phyloP scores from a whole-genome alignment of 805 yeast genomes.

The Monosporozyma aerobia region DNA sequence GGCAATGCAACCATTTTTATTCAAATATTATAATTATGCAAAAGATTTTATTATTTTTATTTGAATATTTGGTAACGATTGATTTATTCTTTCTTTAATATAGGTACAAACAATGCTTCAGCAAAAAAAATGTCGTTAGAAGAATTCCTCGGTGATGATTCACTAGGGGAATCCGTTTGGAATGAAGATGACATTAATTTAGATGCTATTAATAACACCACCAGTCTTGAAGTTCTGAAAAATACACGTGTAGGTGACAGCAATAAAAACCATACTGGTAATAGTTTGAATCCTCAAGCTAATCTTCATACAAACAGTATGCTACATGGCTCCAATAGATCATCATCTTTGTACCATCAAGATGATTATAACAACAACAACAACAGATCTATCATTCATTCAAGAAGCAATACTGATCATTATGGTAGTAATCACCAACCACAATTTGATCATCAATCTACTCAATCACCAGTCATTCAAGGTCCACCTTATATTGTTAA shows the following conservation, averaged over 20 bases:
- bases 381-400: background rate
- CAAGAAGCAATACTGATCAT: background rate
- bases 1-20: background rate
- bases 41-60: background rate
- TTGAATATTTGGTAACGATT: background rate
- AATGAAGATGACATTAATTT: constrained; percentile 29
- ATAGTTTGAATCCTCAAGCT: background rate
- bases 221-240: constrained; percentile 24
- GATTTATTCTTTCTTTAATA: background rate
- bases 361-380: background rate
- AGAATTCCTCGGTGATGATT: constrained; percentile 38
- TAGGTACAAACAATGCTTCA: constrained; percentile 13
- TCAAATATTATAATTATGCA: background rate
- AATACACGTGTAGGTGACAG: constrained; percentile 1
- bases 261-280: background rate
- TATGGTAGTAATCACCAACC: background rate
- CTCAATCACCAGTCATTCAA: constrained; percentile 4
- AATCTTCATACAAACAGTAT: background rate
- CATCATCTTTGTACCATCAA: background rate
- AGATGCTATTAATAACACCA: constrained; percentile 27
- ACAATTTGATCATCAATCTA: constrained; percentile 9
- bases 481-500: constrained; percentile 60
- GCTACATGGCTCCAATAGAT: background rate
- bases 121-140: constrained; percentile 38
- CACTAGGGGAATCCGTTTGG: constrained; percentile 31